Evolutionary conservation across 2,329 filamentous ascomycete species (phyloP).

Genomic region (Pleomassaria siparia): DNA sequence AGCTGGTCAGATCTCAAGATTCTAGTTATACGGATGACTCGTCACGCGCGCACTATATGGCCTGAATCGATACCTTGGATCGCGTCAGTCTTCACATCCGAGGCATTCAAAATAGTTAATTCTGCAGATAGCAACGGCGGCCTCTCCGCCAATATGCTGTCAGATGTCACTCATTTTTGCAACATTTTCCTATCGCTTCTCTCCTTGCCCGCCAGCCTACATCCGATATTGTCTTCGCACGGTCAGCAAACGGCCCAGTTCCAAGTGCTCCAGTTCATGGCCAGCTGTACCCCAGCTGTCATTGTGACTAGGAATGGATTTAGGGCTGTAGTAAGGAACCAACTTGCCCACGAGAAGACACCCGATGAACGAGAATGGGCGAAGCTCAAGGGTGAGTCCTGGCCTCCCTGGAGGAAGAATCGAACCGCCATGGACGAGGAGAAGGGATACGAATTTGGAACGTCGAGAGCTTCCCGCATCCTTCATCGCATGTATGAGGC

Average conservation of each 20-base stretch:
- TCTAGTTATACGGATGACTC: slow-evolving; percentile 26
- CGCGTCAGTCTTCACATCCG: slow-evolving; percentile 25
- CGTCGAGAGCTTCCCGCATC: slow-evolving; percentile 58
- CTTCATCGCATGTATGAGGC: slow-evolving; percentile 60
- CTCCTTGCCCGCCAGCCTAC: slow-evolving; percentile 49
- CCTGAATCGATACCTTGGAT: slow-evolving; percentile 37
- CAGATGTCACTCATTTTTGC: slow-evolving; percentile 44
- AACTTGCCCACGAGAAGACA: slow-evolving; percentile 61
- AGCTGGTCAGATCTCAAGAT: slow-evolving; percentile 27
- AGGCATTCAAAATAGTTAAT: slow-evolving; percentile 24
- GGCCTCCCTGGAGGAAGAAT: slow-evolving; percentile 68
- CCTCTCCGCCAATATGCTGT: slow-evolving; percentile 9
- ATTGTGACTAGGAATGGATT: slow-evolving; percentile 61
- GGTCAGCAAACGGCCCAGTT: slow-evolving; percentile 61
- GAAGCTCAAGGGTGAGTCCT: slow-evolving; percentile 59
- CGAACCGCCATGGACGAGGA: slow-evolving; percentile 62
- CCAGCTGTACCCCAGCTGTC: slow-evolving; percentile 54
- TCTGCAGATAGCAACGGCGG: background rate
- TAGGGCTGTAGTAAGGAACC: slow-evolving; percentile 56
- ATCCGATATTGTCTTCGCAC: slow-evolving; percentile 52
- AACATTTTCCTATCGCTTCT: slow-evolving; percentile 54
- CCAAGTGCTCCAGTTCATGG: slow-evolving; percentile 59
- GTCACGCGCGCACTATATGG: slow-evolving; percentile 33
- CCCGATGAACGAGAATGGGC: slow-evolving; percentile 59
- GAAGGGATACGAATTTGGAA: slow-evolving; percentile 58